phyloP scores from a whole-genome alignment of 2,329 filamentous ascomycete species.

The Hansfordia pulvinata region DNA sequence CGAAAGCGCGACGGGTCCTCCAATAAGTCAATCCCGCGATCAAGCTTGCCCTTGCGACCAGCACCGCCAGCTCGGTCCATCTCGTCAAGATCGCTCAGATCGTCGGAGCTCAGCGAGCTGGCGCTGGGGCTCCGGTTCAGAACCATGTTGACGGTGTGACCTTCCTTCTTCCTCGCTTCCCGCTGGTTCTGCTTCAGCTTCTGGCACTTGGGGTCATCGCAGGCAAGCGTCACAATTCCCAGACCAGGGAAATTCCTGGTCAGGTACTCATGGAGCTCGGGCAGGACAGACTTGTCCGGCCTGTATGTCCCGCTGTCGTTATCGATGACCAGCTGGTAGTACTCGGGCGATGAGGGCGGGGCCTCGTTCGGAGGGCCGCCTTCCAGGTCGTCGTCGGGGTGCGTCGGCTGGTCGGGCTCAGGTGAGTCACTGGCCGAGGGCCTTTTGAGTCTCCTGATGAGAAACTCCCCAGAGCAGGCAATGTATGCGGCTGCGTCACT shows the following conservation, averaged over 20 bases:
- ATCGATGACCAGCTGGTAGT: slow-evolving; percentile 84
- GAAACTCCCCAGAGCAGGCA: slow-evolving; percentile 87
- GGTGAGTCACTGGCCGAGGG: slow-evolving; percentile 28
- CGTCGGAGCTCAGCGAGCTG: slow-evolving; percentile 35
- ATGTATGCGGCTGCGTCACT: slow-evolving; percentile 85
- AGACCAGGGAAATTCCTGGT: slow-evolving; percentile 64
- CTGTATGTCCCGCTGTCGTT: slow-evolving; percentile 93
- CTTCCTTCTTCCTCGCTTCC: slow-evolving; percentile 56
- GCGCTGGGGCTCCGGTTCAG: slow-evolving; percentile 38
- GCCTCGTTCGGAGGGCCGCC: slow-evolving; percentile 29
- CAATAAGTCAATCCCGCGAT: slow-evolving; percentile 34
- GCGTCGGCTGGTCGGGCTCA: slow-evolving; percentile 30
- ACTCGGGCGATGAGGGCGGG: slow-evolving; percentile 31
- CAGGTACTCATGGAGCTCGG: slow-evolving; percentile 57
- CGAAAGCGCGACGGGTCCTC: slow-evolving; percentile 34
- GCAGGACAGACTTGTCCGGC: slow-evolving; percentile 66
- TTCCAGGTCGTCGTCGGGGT: slow-evolving; percentile 33
- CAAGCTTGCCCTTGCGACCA: slow-evolving; percentile 33
- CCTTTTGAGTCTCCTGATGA: slow-evolving; percentile 55
- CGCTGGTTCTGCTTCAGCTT: slow-evolving; percentile 66
- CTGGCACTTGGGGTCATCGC: slow-evolving; percentile 61
- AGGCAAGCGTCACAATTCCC: slow-evolving; percentile 60
- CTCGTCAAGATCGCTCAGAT: slow-evolving; percentile 35
- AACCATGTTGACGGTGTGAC: slow-evolving; percentile 36
- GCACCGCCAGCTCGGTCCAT: slow-evolving; percentile 24